Percentiles rank a stretch among this genome's conserved stretches.
phyloP scores from a whole-genome alignment of 495 filamentous ascomycete species.

The Penicillium desertorum region DNA sequence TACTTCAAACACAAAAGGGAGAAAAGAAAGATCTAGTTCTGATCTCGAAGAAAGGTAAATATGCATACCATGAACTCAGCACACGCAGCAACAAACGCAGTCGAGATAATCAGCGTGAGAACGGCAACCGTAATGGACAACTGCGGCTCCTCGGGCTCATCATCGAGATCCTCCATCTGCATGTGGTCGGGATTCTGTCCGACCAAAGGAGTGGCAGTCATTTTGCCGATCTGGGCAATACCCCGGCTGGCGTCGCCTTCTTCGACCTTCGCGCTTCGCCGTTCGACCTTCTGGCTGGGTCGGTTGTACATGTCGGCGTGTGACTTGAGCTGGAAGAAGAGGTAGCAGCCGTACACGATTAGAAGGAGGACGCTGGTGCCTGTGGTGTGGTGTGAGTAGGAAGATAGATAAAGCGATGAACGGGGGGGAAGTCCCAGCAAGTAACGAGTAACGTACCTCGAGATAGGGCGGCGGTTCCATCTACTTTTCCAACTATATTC shows the following conservation, averaged over 20 bases:
- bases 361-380: slow-evolving; percentile 74
- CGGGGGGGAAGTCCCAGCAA: background rate
- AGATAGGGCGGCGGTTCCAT: slow-evolving; percentile 32
- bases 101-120: slow-evolving; percentile 66
- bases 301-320: slow-evolving; percentile 73
- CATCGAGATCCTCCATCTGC: slow-evolving; percentile 46
- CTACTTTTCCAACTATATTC: slow-evolving; percentile 16
- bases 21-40: background rate
- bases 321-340: slow-evolving; percentile 80
- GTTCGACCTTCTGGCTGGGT: slow-evolving; percentile 66
- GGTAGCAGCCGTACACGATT: slow-evolving; percentile 72
- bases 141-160: slow-evolving; percentile 70
- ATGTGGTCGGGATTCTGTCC: slow-evolving; percentile 47
- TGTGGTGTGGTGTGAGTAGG: slow-evolving; percentile 2
- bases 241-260: slow-evolving; percentile 60
- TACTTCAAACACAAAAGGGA: background rate
- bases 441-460: slow-evolving; percentile 40
- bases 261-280: slow-evolving; percentile 49
- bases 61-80: slow-evolving; percentile 75
- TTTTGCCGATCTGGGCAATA: slow-evolving; percentile 59
- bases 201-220: slow-evolving; percentile 41
- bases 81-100: slow-evolving; percentile 80
- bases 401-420: background rate
- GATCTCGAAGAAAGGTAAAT: background rate
- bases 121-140: slow-evolving; percentile 68